Percentiles rank a stretch among this genome's conserved stretches.
Evolutionary conservation across 495 filamentous ascomycete species (phyloP).

Genomic region (Penicillium psychrofluorescens): DNA sequence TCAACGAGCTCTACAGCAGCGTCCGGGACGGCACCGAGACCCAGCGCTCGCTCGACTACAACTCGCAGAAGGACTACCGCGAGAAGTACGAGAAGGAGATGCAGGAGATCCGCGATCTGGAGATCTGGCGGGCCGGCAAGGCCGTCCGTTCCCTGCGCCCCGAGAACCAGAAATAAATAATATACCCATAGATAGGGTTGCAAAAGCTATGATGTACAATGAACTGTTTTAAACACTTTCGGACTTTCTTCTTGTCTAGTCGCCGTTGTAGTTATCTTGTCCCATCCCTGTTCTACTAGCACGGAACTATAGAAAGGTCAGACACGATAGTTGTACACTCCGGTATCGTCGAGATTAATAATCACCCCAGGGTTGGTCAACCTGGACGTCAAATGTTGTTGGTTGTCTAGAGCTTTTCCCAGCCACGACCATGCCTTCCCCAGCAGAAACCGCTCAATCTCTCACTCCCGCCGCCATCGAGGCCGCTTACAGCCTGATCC

Average conservation of each 20-base stretch:
- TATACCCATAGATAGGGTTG: constrained; percentile 24
- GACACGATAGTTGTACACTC: too few relatives aligned
- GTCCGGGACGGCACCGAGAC: constrained; percentile 89
- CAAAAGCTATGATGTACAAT: constrained; percentile 42
- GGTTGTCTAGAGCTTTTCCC: neutral
- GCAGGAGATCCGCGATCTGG: constrained; percentile 88
- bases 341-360: too few relatives aligned
- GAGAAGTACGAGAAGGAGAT: constrained; percentile 95
- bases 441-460: constrained; percentile 40
- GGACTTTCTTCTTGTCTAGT: constrained; percentile 12
- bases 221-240: constrained; percentile 23
- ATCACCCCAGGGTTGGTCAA: too few relatives aligned
- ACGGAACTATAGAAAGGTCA: too few relatives aligned
- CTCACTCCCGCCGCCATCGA: constrained; percentile 64
- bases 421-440: constrained; percentile 7
- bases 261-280: neutral
- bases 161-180: constrained; percentile 80
- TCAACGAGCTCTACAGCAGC: constrained; percentile 90
- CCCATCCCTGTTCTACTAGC: too few relatives aligned
- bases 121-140: constrained; percentile 99
- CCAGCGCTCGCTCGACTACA: constrained; percentile 87
- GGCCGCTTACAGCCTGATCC: constrained; percentile 64
- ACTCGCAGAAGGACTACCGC: constrained; percentile 87
- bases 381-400: neutral
- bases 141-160: constrained; percentile 85